phyloP scores from a whole-genome alignment of 2,329 filamentous ascomycete genomes.

The Hypoxylon sp. region DNA sequence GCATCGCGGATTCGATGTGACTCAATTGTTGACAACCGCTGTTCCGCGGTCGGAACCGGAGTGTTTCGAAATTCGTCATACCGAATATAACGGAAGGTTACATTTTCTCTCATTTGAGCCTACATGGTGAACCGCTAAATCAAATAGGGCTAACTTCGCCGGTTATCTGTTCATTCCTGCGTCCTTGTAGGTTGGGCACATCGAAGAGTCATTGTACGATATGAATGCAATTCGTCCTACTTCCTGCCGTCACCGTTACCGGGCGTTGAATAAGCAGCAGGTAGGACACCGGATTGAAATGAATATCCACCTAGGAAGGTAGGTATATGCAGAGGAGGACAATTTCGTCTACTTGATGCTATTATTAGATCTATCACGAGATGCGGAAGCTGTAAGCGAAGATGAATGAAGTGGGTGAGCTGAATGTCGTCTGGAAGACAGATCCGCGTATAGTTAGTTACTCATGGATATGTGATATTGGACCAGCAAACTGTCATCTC shows the following conservation, averaged over 20 bases:
- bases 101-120: not conserved
- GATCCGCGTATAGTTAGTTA: not conserved
- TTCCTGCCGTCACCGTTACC: not conserved
- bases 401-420: not conserved
- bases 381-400: slow-evolving; percentile 6
- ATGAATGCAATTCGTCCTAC: not conserved
- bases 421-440: not conserved
- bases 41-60: slow-evolving; percentile 24
- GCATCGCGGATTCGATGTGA: slow-evolving; percentile 16
- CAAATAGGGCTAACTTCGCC: not conserved
- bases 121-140: not conserved
- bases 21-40: slow-evolving; percentile 1
- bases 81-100: not conserved
- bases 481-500: slow-evolving; percentile 20
- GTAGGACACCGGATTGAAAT: not conserved
- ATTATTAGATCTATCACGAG: not conserved
- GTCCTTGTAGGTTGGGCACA: no score
- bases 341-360: not conserved
- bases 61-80: not conserved
- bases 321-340: not conserved
- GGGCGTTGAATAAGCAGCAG: not conserved
- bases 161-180: not conserved
- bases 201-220: not conserved
- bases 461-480: slow-evolving; percentile 19
- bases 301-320: not conserved